Conservation (phyloP, 495 filamentous ascomycete genomes). For the Penicillium daleae region DNA sequence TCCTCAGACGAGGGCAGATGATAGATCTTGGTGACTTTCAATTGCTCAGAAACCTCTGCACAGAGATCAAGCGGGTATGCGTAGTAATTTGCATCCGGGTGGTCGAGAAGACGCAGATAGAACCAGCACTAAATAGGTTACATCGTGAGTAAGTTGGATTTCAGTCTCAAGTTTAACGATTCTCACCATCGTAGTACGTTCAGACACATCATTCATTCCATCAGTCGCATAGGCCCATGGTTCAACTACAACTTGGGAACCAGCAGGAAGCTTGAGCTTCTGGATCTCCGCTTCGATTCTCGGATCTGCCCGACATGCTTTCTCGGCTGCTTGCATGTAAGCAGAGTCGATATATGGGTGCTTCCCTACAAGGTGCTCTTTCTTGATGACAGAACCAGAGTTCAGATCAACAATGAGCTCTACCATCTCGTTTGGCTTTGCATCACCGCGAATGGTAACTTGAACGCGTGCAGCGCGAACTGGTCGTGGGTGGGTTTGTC, state of each 20-base stretch:
- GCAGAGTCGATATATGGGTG: constrained; percentile 35
- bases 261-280: constrained; percentile 34
- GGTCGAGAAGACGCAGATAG: constrained; percentile 31
- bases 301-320: constrained; percentile 28
- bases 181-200: constrained; percentile 34
- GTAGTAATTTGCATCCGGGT: constrained; percentile 65
- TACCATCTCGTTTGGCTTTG: constrained; percentile 18
- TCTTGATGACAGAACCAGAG: constrained; percentile 5
- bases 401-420: constrained; percentile 27
- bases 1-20: constrained; percentile 38
- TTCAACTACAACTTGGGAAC: constrained; percentile 36
- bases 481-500: constrained; percentile 14
- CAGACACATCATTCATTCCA: constrained; percentile 43
- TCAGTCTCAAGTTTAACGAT: neutral
- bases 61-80: constrained; percentile 73
- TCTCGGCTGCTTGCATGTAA: constrained; percentile 38
- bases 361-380: constrained; percentile 28
- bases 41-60: constrained; percentile 63
- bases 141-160: neutral
- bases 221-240: constrained; percentile 47
- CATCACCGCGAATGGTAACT: constrained; percentile 16
- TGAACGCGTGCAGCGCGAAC: constrained; percentile 28
- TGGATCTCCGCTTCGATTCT: constrained; percentile 28
- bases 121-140: constrained; percentile 33
- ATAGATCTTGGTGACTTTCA: constrained; percentile 57